Evolutionary conservation across 2,329 filamentous ascomycete genomes (phyloP).

Genomic region (Apiospora phragmitis): DNA sequence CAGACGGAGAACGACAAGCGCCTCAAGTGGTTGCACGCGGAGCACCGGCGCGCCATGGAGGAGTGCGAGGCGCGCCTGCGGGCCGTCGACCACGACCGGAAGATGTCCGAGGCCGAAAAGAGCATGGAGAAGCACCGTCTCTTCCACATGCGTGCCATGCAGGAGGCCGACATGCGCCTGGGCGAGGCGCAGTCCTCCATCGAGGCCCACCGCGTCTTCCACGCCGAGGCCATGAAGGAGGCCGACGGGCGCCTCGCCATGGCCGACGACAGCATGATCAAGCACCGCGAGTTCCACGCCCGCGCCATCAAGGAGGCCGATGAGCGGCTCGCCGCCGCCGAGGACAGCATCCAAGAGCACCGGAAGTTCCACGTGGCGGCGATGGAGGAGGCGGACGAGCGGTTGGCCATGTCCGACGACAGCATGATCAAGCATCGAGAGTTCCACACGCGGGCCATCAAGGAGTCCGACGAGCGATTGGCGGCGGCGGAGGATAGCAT

Average conservation of each 20-base stretch:
- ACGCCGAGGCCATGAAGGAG: conserved; percentile 6
- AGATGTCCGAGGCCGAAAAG: conserved; percentile 7
- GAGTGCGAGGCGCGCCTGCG: neutral
- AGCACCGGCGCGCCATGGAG: neutral
- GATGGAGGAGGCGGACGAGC: conserved; percentile 9
- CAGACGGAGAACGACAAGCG: conserved; percentile 2
- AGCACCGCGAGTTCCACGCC: conserved; percentile 8
- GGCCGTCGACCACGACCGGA: neutral
- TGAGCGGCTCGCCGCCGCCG: neutral
- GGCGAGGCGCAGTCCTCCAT: conserved; percentile 3
- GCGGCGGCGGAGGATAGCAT: neutral
- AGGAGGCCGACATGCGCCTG: conserved; percentile 9
- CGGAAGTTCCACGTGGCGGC: conserved; percentile 7
- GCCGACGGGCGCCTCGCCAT: conserved; percentile 5
- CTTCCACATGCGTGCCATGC: conserved; percentile 9
- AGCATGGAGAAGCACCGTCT: conserved; percentile 11
- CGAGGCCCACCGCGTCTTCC: conserved; percentile 8
- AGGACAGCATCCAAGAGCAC: neutral
- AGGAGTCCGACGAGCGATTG: conserved; percentile 7
- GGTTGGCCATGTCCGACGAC: neutral
- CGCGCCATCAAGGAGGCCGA: conserved; percentile 8
- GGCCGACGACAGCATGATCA: conserved; percentile 5
- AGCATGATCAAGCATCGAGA: conserved; percentile 4
- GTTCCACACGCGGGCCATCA: conserved; percentile 1
- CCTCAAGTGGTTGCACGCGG: neutral